Percentiles rank a stretch among this genome's conserved stretches.
Evolutionary conservation across 208 protist genomes (phyloP).

Genomic region (Acanthamoeba healyi): DNA sequence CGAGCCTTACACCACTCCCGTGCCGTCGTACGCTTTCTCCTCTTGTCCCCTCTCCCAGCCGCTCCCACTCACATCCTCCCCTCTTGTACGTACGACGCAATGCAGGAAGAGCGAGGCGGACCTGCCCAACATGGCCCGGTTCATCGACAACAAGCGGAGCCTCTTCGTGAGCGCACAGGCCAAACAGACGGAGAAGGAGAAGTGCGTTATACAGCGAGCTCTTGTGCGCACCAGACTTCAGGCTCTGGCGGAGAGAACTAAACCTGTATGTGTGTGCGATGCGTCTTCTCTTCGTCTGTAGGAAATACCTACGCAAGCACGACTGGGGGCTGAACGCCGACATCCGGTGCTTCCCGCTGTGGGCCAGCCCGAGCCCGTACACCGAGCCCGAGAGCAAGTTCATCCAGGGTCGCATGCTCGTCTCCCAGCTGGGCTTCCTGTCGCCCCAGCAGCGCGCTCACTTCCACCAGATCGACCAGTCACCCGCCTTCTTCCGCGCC

Average conservation of each 20-base stretch:
- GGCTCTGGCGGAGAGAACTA: too few species aligned
- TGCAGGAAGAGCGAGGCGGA: slow-evolving; percentile 5
- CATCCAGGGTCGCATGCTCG: slow-evolving; percentile 34
- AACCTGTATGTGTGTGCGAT: too few species aligned
- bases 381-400: background rate
- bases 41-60: too few species aligned
- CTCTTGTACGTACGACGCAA: too few species aligned
- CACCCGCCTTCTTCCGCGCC: slow-evolving; percentile 19
- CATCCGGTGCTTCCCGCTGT: slow-evolving; percentile 8
- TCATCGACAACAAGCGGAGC: background rate
- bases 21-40: background rate
- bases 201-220: too few species aligned
- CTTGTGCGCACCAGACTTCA: too few species aligned
- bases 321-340: slow-evolving; percentile 16
- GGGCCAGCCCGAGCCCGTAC: slow-evolving; percentile 1
- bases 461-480: slow-evolving; percentile 50
- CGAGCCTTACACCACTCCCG: background rate
- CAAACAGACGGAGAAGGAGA: slow-evolving; percentile 42
- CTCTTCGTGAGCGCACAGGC: background rate
- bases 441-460: background rate
- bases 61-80: too few species aligned
- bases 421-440: slow-evolving; percentile 42
- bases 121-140: slow-evolving; percentile 27
- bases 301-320: slow-evolving; percentile 9
- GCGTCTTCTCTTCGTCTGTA: background rate